Evolutionary conservation across 1,284 basidiomycete species (phyloP).

Genomic region (Ceratobasidium sp.): DNA sequence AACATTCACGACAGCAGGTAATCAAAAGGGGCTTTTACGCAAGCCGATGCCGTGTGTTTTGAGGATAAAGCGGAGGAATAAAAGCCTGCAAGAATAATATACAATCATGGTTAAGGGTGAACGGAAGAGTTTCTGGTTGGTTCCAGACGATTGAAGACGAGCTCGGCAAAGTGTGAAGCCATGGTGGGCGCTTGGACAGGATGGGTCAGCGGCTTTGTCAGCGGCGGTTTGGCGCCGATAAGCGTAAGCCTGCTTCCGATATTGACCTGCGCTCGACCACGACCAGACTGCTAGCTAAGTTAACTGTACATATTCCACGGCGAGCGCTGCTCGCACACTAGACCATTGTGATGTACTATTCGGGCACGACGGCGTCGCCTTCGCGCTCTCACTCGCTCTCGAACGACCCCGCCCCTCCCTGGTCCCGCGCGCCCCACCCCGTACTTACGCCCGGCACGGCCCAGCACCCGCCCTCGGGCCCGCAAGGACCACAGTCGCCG

Average conservation of each 20-base stretch:
- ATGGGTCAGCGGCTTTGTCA: conserved; percentile 17
- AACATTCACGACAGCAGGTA: conserved; percentile 6
- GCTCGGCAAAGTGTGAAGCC: neutral
- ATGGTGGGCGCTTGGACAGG: neutral
- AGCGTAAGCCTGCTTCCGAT: conserved; percentile 21
- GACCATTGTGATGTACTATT: conserved; percentile 24
- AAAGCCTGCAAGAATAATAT: neutral
- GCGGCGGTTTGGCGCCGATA: neutral
- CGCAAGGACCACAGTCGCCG: conserved; percentile 72
- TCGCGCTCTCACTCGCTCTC: conserved; percentile 43
- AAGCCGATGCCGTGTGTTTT: conserved; percentile 32
- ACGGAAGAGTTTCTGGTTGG: neutral
- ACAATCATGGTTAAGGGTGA: neutral
- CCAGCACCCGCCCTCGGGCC: conserved; percentile 67
- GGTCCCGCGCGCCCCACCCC: conserved; percentile 73
- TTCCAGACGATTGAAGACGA: neutral
- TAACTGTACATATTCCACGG: conserved; percentile 2
- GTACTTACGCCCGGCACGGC: conserved; percentile 64
- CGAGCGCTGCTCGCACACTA: neutral
- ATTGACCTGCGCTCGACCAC: conserved; percentile 13
- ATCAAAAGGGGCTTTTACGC: conserved; percentile 11
- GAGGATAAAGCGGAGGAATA: conserved; percentile 2
- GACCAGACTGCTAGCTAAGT: neutral
- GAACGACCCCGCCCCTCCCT: conserved; percentile 59
- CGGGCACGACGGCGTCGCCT: conserved; percentile 38